phyloP scores from a whole-genome alignment of 225 moss, liverwort and hornwort species.

The Rhytidiadelphus loreus region DNA sequence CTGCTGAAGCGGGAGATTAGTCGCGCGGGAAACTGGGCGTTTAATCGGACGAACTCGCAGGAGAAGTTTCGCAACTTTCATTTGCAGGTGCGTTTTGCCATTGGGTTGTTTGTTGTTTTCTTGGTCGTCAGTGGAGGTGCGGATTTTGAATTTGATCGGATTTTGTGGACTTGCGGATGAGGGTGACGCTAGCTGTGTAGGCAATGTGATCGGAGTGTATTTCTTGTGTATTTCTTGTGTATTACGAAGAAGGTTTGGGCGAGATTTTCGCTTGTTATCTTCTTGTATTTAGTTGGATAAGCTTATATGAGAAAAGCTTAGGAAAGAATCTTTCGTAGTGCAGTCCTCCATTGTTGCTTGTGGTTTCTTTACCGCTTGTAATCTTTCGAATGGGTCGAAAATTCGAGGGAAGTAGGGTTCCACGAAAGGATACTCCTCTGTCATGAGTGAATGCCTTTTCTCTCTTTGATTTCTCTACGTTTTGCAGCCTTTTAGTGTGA shows the following conservation, averaged over 20 bases:
- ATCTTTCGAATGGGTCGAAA: neutral
- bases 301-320: neutral
- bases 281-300: neutral
- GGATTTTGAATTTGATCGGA: neutral
- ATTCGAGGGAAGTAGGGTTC: neutral
- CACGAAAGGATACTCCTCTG: neutral
- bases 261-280: neutral
- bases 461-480: neutral
- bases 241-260: neutral
- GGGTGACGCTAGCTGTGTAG: neutral
- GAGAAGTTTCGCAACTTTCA: conserved; percentile 99
- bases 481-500: no score
- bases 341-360: neutral
- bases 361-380: neutral
- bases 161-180: neutral
- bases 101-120: neutral
- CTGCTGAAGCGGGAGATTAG: conserved; percentile 93
- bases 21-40: conserved; percentile 92
- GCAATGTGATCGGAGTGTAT: neutral
- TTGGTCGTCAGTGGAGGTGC: neutral
- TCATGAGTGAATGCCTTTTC: neutral
- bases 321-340: neutral
- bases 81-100: conserved; percentile 47
- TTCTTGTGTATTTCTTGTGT: neutral
- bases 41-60: conserved; percentile 94